Conservation (phyloP, 2,329 filamentous ascomycete genomes). For the Myriosclerotinia duriaeana region DNA sequence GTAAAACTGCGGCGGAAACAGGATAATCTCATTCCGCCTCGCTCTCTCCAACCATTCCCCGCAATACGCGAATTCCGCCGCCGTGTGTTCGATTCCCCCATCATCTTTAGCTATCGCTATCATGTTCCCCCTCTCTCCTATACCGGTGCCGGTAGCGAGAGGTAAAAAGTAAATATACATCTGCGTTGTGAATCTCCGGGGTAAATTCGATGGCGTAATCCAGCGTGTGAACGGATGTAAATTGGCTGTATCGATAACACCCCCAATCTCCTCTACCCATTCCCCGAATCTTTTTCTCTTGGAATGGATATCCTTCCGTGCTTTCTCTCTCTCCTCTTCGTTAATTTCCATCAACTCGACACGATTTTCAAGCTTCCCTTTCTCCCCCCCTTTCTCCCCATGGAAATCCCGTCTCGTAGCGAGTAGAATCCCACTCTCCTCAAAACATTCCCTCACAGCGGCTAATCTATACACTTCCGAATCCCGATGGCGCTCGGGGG, state of each 20-base stretch:
- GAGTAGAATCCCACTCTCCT: slow-evolving; percentile 88
- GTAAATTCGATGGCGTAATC: slow-evolving; percentile 74
- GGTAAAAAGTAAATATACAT: slow-evolving; percentile 96
- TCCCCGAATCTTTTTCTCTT: slow-evolving; percentile 9
- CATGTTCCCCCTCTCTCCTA: no score
- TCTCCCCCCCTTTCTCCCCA: slow-evolving; percentile 61
- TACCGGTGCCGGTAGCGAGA: slow-evolving; percentile 37
- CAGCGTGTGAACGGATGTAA: slow-evolving; percentile 85
- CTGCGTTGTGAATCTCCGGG: slow-evolving; percentile 85
- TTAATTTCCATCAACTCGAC: slow-evolving; percentile 55
- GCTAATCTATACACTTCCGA: slow-evolving; percentile 73
- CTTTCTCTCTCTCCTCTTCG: slow-evolving; percentile 51
- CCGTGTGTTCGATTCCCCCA: slow-evolving; percentile 63
- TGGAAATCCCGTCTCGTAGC: slow-evolving; percentile 43
- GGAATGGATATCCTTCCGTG: background rate
- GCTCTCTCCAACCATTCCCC: slow-evolving; percentile 68
- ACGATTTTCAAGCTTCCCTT: slow-evolving; percentile 60
- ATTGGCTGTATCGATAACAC: slow-evolving; percentile 47
- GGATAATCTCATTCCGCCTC: slow-evolving; percentile 64
- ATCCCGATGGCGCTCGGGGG: slow-evolving; percentile 65
- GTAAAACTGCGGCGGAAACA: slow-evolving; percentile 89
- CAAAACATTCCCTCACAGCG: slow-evolving; percentile 88
- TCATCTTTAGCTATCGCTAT: slow-evolving; percentile 46
- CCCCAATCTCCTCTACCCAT: background rate
- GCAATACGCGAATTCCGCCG: slow-evolving; percentile 73